A percentile compares a stretch with the other conserved stretches of the same genome.
Conservation (phyloP, 176 grass and related monocot species). For the Oryza meridionalis region DNA sequence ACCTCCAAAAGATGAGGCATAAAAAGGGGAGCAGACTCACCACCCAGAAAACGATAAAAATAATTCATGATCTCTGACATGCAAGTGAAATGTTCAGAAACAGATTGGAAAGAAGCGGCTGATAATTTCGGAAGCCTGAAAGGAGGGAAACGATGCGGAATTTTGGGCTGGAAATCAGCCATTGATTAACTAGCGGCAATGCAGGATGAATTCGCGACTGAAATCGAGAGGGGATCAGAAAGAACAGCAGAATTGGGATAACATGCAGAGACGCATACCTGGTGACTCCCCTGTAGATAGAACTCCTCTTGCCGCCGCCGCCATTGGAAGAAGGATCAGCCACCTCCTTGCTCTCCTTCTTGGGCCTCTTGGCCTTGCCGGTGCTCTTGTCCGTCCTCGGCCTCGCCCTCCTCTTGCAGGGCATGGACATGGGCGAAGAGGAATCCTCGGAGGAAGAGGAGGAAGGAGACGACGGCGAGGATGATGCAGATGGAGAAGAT, state of each 20-base stretch:
- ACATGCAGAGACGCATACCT: slow-evolving; percentile 56
- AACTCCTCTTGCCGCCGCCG: slow-evolving; percentile 67
- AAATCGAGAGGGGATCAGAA: no score
- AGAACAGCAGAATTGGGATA: background rate
- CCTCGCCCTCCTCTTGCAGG: slow-evolving; percentile 13
- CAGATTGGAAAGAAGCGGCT: background rate
- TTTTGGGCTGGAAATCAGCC: background rate
- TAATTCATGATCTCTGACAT: background rate
- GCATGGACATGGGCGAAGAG: slow-evolving; percentile 16
- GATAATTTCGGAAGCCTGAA: no score
- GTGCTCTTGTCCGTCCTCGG: slow-evolving; percentile 12
- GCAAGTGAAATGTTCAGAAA: background rate
- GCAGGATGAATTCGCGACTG: background rate
- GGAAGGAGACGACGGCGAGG: slow-evolving; percentile 40
- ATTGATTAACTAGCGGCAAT: slow-evolving; percentile 11
- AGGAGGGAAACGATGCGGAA: background rate
- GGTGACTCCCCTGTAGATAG: slow-evolving; percentile 85
- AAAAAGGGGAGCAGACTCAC: background rate
- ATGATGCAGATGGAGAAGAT: background rate
- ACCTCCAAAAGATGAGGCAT: background rate
- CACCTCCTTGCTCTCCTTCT: slow-evolving; percentile 22
- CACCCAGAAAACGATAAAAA: background rate
- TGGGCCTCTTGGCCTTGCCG: slow-evolving; percentile 58
- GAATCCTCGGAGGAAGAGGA: slow-evolving; percentile 43
- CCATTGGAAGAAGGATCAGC: slow-evolving; percentile 34